Base-by-base conservation (phyloP, 2,329 filamentous ascomycete genomes). In the Colletotrichum aenigma region DNA sequence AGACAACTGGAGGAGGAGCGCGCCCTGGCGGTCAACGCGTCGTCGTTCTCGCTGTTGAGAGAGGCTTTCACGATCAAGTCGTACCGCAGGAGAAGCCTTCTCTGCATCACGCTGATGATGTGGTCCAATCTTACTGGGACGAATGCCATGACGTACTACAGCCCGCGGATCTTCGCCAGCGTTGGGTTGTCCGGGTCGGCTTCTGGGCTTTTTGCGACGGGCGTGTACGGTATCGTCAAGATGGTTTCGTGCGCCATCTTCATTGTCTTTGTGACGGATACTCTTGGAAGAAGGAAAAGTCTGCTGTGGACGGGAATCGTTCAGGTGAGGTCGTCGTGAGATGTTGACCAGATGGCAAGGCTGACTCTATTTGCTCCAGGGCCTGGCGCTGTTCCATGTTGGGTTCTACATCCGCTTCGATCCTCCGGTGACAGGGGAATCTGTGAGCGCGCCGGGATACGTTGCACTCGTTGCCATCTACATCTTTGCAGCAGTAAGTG, bases 181-280 rank as follows among this genome's bases (percentile, higher is more conserved):
- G 84, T 94, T 4, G 92, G 92, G 9, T 85, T 94, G 2, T 78
- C 79, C 5, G 81, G 80, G 5, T 90, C 88, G 4, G 83, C 87
- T 24, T 88, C 88, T n/a, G 89, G 89, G 26, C 88, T 94, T 7
- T 93, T 94, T 80, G 92, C 93, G 2, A 93, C 92, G 1, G 92
- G 93, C 18, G 89, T 94, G 77, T 94, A 94, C 79, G 92, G 92
- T 8, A 88, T 94, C 55, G 90, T 94, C 48, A 94, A 94, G 80
- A 91, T 93, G 84, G 84, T 88, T 7, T 89, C 91, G 21, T 93
- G 91, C 78, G 85, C 89, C 7, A 83, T 87, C 68, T 94, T 94
- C 84, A 85, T 94, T 13, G 82, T 93, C 78, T 91, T 93, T 78
- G 88, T 90, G 10, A 91, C 91, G 28, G 93, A 94, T 79, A 91